Conservation (phyloP, 345 rosid genomes). For the Murraya paniculata region DNA sequence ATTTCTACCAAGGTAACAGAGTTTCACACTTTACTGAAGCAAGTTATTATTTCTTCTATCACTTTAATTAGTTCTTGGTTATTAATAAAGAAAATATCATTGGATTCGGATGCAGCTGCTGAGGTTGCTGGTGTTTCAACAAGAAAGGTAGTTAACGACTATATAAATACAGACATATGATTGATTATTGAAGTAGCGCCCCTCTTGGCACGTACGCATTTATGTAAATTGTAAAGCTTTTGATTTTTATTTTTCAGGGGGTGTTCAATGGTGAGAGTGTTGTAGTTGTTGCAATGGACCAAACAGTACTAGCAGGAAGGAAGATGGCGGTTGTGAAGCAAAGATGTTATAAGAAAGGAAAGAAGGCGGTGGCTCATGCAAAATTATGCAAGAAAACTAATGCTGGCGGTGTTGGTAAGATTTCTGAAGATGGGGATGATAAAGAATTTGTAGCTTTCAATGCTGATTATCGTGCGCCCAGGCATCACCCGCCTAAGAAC, state of each 20-base stretch:
- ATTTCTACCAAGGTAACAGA: conserved; percentile 17
- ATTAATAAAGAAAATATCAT: background rate
- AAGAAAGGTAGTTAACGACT: conserved; percentile 4
- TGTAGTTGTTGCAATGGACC: background rate
- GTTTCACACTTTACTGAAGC: background rate
- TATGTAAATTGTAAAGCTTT: background rate
- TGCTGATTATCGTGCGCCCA: conserved; percentile 69
- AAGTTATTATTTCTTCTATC: background rate
- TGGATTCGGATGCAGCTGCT: conserved; percentile 1
- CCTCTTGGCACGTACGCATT: background rate
- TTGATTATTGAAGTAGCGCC: no score
- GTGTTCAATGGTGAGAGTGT: background rate
- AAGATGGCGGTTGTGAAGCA: background rate
- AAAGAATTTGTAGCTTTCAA: conserved; percentile 58
- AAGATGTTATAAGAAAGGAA: background rate
- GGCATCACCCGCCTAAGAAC: conserved; percentile 84
- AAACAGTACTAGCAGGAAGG: conserved; percentile 8
- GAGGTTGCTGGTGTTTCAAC: conserved; percentile 4
- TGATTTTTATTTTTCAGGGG: background rate
- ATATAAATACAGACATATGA: no score
- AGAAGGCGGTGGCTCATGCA: background rate
- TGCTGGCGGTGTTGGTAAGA: background rate
- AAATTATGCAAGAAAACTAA: conserved; percentile 3
- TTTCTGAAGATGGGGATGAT: conserved; percentile 28
- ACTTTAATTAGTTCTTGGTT: background rate